Base-by-base conservation (phyloP, 345 rosid genomes). In the Durio zibethinus region DNA sequence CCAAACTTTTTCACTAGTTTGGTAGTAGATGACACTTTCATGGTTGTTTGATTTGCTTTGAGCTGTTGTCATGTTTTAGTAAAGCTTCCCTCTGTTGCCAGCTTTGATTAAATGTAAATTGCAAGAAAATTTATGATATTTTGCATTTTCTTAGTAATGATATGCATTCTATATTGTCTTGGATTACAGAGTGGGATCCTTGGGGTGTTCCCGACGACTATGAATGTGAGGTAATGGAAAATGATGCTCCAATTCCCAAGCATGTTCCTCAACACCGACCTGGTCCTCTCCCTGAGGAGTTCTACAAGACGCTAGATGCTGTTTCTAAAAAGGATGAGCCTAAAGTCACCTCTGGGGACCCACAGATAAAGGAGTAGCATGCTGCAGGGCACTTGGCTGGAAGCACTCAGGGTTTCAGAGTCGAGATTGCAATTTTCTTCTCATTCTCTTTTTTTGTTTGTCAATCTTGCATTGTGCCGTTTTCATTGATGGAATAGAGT, bases 131-230 rank as follows among this genome's bases (percentile, higher is more conserved):
- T 75, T 45, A 1, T 74, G 27, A 25, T 40, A 11, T 45, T 42
- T 76, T 56, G 1, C 16, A 2, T 35, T 73, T 5, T 57, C 45
- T 72, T 67, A n/a, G 8, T 33, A 47, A 35, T 36, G 40, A 42
- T 12, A 11, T 71, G 42, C 7, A 10, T 60, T 61, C 15, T 12
- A 47, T 33, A 31, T 53, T 57, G 0, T 56, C 12, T 38, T 70
- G 81, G 9, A 50, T 72, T 59, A 82, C 91, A 96, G 98, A 96
- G 81, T 93, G 97, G 98, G 95, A 92, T 84, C 98, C 98, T 67
- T 92, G 98, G 98, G 98, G 94, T 78, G 94, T 93, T 84, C 94
- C 97, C 40, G 98, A 97, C 45, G 99, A 94, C 82, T 89, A 90
- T 36, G 95, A 92, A 78, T 91, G 94, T 23, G 98, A 96, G 84